Base-by-base conservation (phyloP, 352 stramenopile species). In the Thalassiosira mediterranea region DNA sequence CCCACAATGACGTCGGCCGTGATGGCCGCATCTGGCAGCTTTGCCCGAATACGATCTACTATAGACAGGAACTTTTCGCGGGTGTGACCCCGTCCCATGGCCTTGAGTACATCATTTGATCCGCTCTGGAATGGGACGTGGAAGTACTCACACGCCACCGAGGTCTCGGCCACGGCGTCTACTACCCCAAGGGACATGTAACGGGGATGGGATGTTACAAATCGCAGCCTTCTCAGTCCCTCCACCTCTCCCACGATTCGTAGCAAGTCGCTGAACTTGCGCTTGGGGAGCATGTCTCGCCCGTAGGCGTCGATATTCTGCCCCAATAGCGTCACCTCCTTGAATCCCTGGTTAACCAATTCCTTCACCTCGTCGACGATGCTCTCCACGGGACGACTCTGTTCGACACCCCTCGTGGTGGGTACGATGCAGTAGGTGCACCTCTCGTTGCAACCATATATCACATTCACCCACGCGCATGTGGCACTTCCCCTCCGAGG, bases 281-380 rank as follows among this genome's bases (percentile, higher is more conserved):
- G 79, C 64, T 93, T 94, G 0, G 91, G 92, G 58, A 86, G 81
- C 87, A 96, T 94, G 76, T 96, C 91, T 46, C 89, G 74, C 57
- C 91, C 91, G 49, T 94, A 95, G n/a, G 89, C 90, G 79, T 95
- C 90, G 64, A 95, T 94, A 58, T 96, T 96, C 78, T 96, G 92
- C 11, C 92, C 92, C 10, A 95, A 66, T 5, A 96, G 78, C 26
- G 90, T 95, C 11, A 95, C 83, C 80, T 96, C 91, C 52, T 93
- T 92, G 68, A 90, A 95, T 13, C 91, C 90, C 60, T 86, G 31
- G 23, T 44, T 51, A 0, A 91, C 86, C 21, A 95, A 54, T 19
- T 90, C 74, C 59, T 79, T 67, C 10, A 91, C 86, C 79, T 93
- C 93, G 34, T 87, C 74, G 28, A 92, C 71, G 74, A 94, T 94